A percentile compares a stretch with the other conserved stretches of the same genome.
phyloP scores from a whole-genome alignment of 331 rosid species.

The Arachis monticola region DNA sequence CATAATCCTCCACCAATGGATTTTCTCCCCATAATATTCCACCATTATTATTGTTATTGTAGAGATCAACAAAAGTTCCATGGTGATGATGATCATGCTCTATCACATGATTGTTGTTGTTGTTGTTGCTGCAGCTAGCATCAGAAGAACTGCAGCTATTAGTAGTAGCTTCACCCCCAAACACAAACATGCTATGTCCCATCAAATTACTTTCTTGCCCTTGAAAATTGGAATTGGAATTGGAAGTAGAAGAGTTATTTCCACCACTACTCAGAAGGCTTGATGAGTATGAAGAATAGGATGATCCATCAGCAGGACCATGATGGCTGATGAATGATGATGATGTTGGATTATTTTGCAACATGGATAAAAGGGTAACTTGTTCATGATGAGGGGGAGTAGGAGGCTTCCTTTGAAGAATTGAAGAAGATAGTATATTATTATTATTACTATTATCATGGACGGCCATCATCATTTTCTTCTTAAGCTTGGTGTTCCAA shows the following conservation, averaged over 20 bases:
- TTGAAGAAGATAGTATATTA: too few species aligned
- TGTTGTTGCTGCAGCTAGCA: constrained; percentile 52
- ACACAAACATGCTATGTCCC: constrained; percentile 37
- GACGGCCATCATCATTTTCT: constrained; percentile 56
- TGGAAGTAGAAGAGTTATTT: constrained; percentile 30
- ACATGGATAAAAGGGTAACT: constrained; percentile 40
- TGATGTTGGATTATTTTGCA: constrained; percentile 43
- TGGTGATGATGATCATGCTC: constrained; percentile 12
- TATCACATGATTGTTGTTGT: constrained; percentile 25
- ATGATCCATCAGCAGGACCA: constrained; percentile 31
- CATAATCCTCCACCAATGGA: constrained; percentile 49
- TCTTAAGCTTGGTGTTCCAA: constrained; percentile 92
- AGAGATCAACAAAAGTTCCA: constrained; percentile 33
- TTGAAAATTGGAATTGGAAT: constrained; percentile 41
- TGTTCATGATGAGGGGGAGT: neutral
- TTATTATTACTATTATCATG: constrained; percentile 23
- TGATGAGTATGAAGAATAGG: constrained; percentile 55
- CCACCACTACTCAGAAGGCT: constrained; percentile 39
- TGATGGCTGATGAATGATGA: neutral
- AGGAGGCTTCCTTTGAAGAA: constrained; percentile 36
- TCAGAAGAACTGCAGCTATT: constrained; percentile 76
- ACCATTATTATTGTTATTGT: constrained; percentile 25
- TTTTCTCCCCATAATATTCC: constrained; percentile 50
- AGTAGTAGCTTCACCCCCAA: constrained; percentile 60
- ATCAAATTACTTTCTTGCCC: constrained; percentile 50